A percentile compares a stretch with the other conserved stretches of the same genome.
Conservation (phyloP, 192 early-diverging fungal genomes). For the Mortierella alpina region DNA sequence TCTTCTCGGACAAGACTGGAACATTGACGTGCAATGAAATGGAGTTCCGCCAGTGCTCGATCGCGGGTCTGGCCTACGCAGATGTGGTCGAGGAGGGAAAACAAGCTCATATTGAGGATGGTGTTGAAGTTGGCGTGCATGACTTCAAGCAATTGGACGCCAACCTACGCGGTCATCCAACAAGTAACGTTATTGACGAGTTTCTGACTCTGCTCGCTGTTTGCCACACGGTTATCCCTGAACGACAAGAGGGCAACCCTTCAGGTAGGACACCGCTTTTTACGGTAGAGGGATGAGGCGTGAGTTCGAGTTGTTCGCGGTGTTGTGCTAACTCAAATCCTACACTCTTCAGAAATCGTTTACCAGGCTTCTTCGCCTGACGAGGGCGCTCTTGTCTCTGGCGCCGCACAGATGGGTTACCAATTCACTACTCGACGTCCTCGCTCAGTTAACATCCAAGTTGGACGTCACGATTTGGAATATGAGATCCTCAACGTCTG, state of each 20-base stretch:
- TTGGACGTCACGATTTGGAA: constrained; percentile 64
- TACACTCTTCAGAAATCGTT: constrained; percentile 65
- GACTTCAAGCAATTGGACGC: constrained; percentile 71
- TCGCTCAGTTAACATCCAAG: constrained; percentile 63
- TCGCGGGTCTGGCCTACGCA: constrained; percentile 92
- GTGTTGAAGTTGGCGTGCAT: constrained; percentile 73
- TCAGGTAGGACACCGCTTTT: constrained; percentile 23
- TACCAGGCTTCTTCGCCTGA: constrained; percentile 98
- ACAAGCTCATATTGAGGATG: constrained; percentile 79
- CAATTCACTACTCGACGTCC: constrained; percentile 75
- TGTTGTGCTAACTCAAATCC: too few relatives aligned
- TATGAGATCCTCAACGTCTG: constrained; percentile 95
- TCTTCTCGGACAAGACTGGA: constrained; percentile 97
- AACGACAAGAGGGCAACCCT: constrained; percentile 62
- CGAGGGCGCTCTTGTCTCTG: constrained; percentile 93
- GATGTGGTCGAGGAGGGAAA: constrained; percentile 92
- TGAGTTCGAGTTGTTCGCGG: too few relatives aligned
- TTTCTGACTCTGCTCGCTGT: constrained; percentile 91
- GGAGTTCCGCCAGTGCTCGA: constrained; percentile 90
- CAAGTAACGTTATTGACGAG: constrained; percentile 79
- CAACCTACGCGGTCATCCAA: constrained; percentile 68
- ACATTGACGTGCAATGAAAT: constrained; percentile 91
- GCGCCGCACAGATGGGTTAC: constrained; percentile 72
- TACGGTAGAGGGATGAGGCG: too few relatives aligned
- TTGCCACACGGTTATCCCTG: constrained; percentile 99